phyloP scores from a whole-genome alignment of 305 asterid genomes.

The Fraxinus angustifolia region DNA sequence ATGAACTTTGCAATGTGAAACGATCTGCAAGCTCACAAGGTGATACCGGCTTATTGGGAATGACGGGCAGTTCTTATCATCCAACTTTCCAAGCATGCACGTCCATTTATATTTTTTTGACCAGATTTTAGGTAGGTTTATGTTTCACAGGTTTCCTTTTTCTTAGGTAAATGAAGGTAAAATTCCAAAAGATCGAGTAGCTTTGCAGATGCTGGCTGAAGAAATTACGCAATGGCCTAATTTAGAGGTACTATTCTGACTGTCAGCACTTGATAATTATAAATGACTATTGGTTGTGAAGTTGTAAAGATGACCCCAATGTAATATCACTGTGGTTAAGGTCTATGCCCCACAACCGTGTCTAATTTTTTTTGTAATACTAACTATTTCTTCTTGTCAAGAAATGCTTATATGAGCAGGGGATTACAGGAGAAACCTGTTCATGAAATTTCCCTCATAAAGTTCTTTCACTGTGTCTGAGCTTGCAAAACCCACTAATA shows the following conservation, averaged over 20 bases:
- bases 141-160: conserved; percentile 12
- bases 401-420: neutral
- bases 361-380: neutral
- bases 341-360: neutral
- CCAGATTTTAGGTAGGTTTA: neutral
- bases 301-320: neutral
- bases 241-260: conserved; percentile 57
- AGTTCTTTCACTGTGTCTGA: neutral
- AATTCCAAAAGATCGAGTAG: conserved; percentile 59
- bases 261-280: neutral
- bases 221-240: conserved; percentile 89
- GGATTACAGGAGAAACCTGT: neutral
- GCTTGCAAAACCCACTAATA: neutral
- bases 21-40: neutral
- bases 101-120: neutral
- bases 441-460: neutral
- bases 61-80: neutral
- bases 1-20: neutral
- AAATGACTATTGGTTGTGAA: neutral
- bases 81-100: neutral
- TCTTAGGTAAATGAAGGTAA: conserved; percentile 74
- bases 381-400: neutral
- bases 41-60: neutral
- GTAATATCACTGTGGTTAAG: neutral
- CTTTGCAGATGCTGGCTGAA: conserved; percentile 60